Evolutionary conservation across 2,329 filamentous ascomycete species (phyloP).

Genomic region (Hypoxylon rubiginosum): DNA sequence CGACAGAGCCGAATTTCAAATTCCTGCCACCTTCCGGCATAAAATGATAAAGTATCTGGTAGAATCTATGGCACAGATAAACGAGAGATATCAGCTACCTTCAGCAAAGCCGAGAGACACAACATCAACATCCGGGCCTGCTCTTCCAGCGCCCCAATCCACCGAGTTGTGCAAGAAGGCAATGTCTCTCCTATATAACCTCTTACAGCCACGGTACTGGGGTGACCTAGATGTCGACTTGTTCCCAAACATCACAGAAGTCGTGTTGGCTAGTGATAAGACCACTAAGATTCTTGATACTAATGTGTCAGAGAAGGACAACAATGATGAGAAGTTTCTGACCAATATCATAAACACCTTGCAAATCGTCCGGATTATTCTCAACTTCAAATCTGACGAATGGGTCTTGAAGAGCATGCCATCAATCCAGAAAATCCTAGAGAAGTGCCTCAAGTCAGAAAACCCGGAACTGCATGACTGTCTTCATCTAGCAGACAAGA

Average conservation of each 20-base stretch:
- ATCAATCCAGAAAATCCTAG: slow-evolving; percentile 86
- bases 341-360: slow-evolving; percentile 94
- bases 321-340: slow-evolving; percentile 84
- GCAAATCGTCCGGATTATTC: slow-evolving; percentile 89
- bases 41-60: slow-evolving; percentile 96
- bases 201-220: slow-evolving; percentile 91
- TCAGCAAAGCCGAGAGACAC: slow-evolving; percentile 75
- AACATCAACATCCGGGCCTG: slow-evolving; percentile 58
- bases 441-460: slow-evolving; percentile 89
- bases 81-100: slow-evolving; percentile 85
- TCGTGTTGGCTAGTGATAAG: slow-evolving; percentile 86
- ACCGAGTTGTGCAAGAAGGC: slow-evolving; percentile 89
- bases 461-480: slow-evolving; percentile 95
- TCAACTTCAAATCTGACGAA: slow-evolving; percentile 88
- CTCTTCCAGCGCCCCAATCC: slow-evolving; percentile 65
- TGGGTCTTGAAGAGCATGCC: slow-evolving; percentile 88
- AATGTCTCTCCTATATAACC: slow-evolving; percentile 82
- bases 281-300: slow-evolving; percentile 71
- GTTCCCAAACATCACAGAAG: slow-evolving; percentile 89
- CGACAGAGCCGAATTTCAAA: slow-evolving; percentile 75
- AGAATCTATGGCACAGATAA: slow-evolving; percentile 91
- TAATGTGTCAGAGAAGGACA: slow-evolving; percentile 74
- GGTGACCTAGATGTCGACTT: slow-evolving; percentile 91
- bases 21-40: slow-evolving; percentile 75
- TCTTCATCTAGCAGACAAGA: slow-evolving; percentile 79